A percentile compares a stretch with the other conserved stretches of the same genome.
These are phyloP conservation scores for Pichia sporocuriosa DNA, from an alignment of 805 yeast species.

Conservation along the genomic window DNA sequence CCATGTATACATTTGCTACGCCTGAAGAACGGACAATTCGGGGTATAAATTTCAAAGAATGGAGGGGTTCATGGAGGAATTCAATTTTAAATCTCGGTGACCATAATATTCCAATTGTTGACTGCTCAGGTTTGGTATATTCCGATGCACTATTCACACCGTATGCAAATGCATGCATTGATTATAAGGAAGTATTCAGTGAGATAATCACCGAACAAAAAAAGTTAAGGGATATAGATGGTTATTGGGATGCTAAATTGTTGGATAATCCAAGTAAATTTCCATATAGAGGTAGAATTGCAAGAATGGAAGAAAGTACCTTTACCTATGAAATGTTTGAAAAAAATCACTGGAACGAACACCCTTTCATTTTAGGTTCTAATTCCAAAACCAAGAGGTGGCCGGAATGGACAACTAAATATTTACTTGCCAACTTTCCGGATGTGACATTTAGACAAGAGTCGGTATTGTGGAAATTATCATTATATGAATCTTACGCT, in stretches of 20 bases:
- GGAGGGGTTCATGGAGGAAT: conserved; percentile 82
- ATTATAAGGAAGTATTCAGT: conserved; percentile 45
- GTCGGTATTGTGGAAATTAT: conserved; percentile 71
- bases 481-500: conserved; percentile 56
- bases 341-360: conserved; percentile 33
- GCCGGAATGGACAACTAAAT: conserved; percentile 59
- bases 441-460: conserved; percentile 71
- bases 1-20: conserved; percentile 35
- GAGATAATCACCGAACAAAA: conserved; percentile 44
- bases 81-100: conserved; percentile 39
- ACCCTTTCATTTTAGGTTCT: conserved; percentile 48
- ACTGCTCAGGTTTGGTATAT: conserved; percentile 44
- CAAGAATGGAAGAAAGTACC: conserved; percentile 40
- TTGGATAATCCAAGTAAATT: conserved; percentile 12
- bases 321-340: conserved; percentile 41
- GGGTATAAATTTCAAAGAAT: conserved; percentile 25
- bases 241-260: conserved; percentile 10
- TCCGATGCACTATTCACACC: conserved; percentile 81
- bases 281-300: conserved; percentile 34
- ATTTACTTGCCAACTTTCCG: conserved; percentile 48
- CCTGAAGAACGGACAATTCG: not conserved
- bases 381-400: conserved; percentile 31
- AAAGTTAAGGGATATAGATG: conserved; percentile 9
- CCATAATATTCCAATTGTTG: conserved; percentile 27
- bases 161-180: conserved; percentile 68